Evolutionary conservation across 768 basidiomycete species (phyloP).

Genomic region (Auriscalpium vulgare): DNA sequence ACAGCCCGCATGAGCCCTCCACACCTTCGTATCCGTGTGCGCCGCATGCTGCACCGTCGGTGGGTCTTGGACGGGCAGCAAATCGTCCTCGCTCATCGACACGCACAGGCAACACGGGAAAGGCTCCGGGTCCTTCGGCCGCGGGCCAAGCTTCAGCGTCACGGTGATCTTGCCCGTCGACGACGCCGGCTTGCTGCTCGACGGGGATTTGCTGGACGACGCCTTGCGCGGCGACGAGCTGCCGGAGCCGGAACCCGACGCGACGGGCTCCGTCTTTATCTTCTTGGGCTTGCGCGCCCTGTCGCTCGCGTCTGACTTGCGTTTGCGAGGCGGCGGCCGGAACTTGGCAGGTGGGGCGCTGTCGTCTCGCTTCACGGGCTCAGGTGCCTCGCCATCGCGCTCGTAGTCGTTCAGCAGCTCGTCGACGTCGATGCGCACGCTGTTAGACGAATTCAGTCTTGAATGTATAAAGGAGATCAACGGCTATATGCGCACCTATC

Average conservation of each 20-base stretch:
- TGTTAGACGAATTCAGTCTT: slow-evolving; percentile 24
- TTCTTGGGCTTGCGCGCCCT: slow-evolving; percentile 40
- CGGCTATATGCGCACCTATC: slow-evolving; percentile 45
- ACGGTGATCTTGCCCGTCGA: slow-evolving; percentile 38
- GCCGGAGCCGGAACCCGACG: slow-evolving; percentile 1
- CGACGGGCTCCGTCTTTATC: slow-evolving; percentile 28
- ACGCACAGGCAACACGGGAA: slow-evolving; percentile 69
- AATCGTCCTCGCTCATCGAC: slow-evolving; percentile 40
- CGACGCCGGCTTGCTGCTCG: slow-evolving; percentile 7
- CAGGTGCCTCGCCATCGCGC: slow-evolving; percentile 40
- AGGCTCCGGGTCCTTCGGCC: slow-evolving; percentile 43
- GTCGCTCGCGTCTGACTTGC: slow-evolving; percentile 32
- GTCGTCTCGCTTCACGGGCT: slow-evolving; percentile 4
- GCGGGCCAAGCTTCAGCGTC: slow-evolving; percentile 61
- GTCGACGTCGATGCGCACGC: slow-evolving; percentile 92
- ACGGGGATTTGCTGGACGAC: slow-evolving; percentile 1
- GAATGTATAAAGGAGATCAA: background rate
- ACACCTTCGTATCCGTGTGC: slow-evolving; percentile 27
- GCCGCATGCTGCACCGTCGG: slow-evolving; percentile 26
- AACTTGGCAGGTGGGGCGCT: slow-evolving; percentile 10
- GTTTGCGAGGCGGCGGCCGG: slow-evolving; percentile 24
- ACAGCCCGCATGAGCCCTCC: slow-evolving; percentile 78
- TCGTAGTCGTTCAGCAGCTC: slow-evolving; percentile 54
- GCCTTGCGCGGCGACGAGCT: background rate
- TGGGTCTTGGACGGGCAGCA: slow-evolving; percentile 63